Evolutionary conservation across 352 stramenopile genomes (phyloP).

Genomic region (Blastocystis sp.): DNA sequence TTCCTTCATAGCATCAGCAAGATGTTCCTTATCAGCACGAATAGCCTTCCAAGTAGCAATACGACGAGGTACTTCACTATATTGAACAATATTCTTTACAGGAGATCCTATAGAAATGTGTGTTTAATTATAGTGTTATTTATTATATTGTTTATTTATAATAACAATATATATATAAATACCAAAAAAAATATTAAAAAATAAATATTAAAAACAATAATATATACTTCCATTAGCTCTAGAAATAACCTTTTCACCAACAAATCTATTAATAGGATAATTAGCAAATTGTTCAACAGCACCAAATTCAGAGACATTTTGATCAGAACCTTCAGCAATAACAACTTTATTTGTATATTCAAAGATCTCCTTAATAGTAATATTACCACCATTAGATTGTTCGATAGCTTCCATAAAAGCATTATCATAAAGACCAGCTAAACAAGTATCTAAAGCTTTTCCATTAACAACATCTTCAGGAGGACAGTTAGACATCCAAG

Average conservation of each 20-base stretch:
- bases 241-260: too few species aligned
- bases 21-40: slow-evolving; percentile 12
- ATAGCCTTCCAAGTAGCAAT: slow-evolving; percentile 36
- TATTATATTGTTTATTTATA: too few species aligned
- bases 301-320: slow-evolving; percentile 21
- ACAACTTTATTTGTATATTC: not conserved
- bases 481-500: slow-evolving; percentile 16
- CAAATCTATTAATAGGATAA: too few species aligned
- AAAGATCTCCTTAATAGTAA: slow-evolving; percentile 2
- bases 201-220: too few species aligned
- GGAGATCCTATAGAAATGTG: too few species aligned
- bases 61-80: slow-evolving; percentile 25
- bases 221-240: too few species aligned
- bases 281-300: too few species aligned
- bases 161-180: too few species aligned
- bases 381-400: not conserved
- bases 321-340: not conserved
- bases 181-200: too few species aligned
- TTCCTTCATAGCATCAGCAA: not conserved
- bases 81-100: too few species aligned
- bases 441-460: slow-evolving; percentile 2
- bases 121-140: too few species aligned
- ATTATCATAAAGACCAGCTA: slow-evolving; percentile 16
- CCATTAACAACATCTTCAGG: slow-evolving; percentile 6
- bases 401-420: slow-evolving; percentile 2